Base-by-base conservation (phyloP, 495 filamentous ascomycete genomes). In the Daldinia grandis region DNA sequence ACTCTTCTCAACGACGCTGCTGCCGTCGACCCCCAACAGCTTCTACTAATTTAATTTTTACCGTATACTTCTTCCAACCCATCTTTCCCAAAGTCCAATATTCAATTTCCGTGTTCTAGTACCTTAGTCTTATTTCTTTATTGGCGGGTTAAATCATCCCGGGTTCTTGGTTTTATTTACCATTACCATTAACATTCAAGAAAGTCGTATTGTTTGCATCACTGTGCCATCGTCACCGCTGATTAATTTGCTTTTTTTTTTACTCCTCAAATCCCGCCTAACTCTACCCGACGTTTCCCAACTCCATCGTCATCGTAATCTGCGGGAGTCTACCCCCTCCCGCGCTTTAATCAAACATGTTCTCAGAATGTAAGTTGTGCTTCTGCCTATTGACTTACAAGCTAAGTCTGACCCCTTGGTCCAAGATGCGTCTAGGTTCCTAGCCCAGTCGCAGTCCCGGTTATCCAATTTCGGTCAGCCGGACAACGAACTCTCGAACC, bases 401-500 rank as follows among this genome's bases (percentile, higher is more conserved):
- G 19, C 40, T 47, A 4, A 58, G 17, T 61, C 65, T 76, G 65
- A 77, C 62, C 58, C 51, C 44, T 40, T 64, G 30, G 67, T 33
- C 57, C 9, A 70, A 99, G 95, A 99, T 91, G 95, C 95, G 72
- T 98, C 96, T 59, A 91, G 91, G 57, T 99, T 99, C 78, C 89
- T 99, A 68, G 94, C 95, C 55, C 95, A 99, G 87, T 98, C 95
- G 59, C 94, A 98, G 82, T 97, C 95, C 35, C 90, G 93, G 19
- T 64, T 88, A 42, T 90, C 88, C 56, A 87, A 85, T 81, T 83
- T 90, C 78, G 79, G 83, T 57, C 88, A 89, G 69, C 84, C 86
- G 24, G 90, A 92, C 54, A 83, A 74, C 42, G 82, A 84, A 33
- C 12, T 77, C 21, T 66, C 79, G 7, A 72, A 60, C 28, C 76